Percentiles rank a stretch among this genome's conserved stretches.
These are phyloP conservation scores for Yarrowia divulgata DNA, from an alignment of 805 yeast species.

Conservation along the genomic window DNA sequence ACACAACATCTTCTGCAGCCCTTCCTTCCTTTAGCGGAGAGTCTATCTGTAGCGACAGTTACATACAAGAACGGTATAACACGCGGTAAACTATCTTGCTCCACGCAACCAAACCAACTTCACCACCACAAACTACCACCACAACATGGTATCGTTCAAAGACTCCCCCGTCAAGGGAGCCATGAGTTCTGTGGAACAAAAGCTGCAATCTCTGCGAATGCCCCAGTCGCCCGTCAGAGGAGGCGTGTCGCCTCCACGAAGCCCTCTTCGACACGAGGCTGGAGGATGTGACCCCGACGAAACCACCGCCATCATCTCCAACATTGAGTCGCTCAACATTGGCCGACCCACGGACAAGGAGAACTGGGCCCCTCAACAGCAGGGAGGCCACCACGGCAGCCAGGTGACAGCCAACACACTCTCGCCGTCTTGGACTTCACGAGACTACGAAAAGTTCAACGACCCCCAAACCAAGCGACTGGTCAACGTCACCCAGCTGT, in stretches of 20 bases:
- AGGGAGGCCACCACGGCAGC: slow-evolving; percentile 39
- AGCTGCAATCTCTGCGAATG: slow-evolving; percentile 37
- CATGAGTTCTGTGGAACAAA: slow-evolving; percentile 37
- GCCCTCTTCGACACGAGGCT: slow-evolving; percentile 36
- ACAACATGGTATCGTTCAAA: slow-evolving; percentile 30
- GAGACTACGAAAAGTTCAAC: slow-evolving; percentile 55
- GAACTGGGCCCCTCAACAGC: slow-evolving; percentile 25
- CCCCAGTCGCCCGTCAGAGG: slow-evolving; percentile 34
- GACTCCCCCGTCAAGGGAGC: slow-evolving; percentile 38
- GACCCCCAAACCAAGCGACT: slow-evolving; percentile 81
- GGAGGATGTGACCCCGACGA: slow-evolving; percentile 40
- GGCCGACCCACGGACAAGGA: slow-evolving; percentile 36
- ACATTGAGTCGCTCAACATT: slow-evolving; percentile 41
- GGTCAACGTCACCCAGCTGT: slow-evolving; percentile 91
- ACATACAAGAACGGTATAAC: too few species aligned
- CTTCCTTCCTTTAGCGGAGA: not conserved
- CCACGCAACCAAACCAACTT: not conserved
- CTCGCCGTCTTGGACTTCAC: slow-evolving; percentile 41
- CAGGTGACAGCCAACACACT: slow-evolving; percentile 30
- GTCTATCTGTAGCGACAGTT: not conserved
- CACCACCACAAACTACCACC: not conserved
- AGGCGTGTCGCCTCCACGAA: slow-evolving; percentile 19
- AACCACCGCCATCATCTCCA: slow-evolving; percentile 43
- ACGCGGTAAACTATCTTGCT: not conserved
- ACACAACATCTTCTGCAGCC: slow-evolving; percentile 21